A percentile compares a stretch with the other conserved stretches of the same genome.
These are phyloP conservation scores for Botrytis hyacinthi DNA, from an alignment of 2,329 filamentous ascomycete genomes.

Conservation along the genomic window DNA sequence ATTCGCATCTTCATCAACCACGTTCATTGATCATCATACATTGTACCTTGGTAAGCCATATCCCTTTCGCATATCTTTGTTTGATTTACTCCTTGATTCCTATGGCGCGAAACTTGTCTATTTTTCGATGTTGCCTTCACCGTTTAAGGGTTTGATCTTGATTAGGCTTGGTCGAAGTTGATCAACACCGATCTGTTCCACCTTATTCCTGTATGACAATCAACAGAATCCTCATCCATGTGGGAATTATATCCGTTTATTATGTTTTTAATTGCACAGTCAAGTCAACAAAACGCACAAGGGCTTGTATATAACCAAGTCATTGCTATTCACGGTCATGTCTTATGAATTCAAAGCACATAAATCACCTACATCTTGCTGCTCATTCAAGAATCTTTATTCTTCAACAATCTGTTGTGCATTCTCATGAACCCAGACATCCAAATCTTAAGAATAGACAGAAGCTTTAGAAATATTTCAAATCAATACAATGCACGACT, in stretches of 20 bases:
- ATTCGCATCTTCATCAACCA: neutral
- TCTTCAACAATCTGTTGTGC: neutral
- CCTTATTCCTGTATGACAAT: neutral
- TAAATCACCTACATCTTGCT: neutral
- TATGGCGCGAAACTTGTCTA: neutral
- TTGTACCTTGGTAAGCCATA: neutral
- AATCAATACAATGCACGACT: neutral
- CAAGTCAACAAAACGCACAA: neutral
- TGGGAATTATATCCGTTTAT: fast-evolving
- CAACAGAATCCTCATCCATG: neutral
- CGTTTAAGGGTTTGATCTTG: neutral
- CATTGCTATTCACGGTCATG: fast-evolving
- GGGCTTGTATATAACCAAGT: neutral
- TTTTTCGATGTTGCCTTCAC: neutral
- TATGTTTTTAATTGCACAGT: neutral
- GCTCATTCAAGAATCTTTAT: neutral
- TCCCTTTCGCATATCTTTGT: neutral
- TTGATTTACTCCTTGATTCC: neutral
- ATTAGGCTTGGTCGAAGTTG: neutral
- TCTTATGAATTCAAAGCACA: neutral
- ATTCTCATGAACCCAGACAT: neutral
- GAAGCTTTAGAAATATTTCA: neutral
- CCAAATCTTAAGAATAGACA: neutral
- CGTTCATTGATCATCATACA: neutral
- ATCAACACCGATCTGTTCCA: neutral